A percentile compares a stretch with the other conserved stretches of the same genome.
Evolutionary conservation across 1,139 yeast genomes (phyloP).

Genomic region (Groenewaldozyma sp.): DNA sequence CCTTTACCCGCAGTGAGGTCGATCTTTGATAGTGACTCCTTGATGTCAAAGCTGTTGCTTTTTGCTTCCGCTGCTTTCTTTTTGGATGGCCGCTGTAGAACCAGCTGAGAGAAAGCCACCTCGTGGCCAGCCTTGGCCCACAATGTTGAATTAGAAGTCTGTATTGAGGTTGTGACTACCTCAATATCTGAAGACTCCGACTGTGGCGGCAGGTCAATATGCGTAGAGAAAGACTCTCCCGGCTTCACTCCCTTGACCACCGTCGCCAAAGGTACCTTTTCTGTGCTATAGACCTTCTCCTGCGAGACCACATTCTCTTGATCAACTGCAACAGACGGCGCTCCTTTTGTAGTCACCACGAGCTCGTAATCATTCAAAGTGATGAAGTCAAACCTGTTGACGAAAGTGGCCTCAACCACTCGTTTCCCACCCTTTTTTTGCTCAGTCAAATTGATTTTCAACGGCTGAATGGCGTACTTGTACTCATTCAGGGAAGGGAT

Average conservation of each 20-base stretch:
- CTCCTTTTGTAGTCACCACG: conserved; percentile 1
- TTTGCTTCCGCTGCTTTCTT: neutral
- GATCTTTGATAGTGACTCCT: neutral
- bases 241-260: conserved; percentile 4
- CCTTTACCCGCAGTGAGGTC: neutral
- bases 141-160: conserved; percentile 10
- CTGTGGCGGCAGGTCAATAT: conserved; percentile 5
- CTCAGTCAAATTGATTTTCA: conserved; percentile 13
- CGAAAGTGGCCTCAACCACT: conserved; percentile 5
- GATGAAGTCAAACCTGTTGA: conserved; percentile 9
- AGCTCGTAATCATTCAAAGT: conserved; percentile 10
- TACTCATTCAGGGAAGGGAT: conserved; percentile 30
- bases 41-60: neutral
- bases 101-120: conserved; percentile 26
- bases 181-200: conserved; percentile 1
- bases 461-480: conserved; percentile 30
- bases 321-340: conserved; percentile 2
- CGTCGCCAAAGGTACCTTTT: neutral
- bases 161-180: conserved; percentile 13
- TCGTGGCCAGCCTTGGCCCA: conserved; percentile 24
- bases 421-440: conserved; percentile 1
- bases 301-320: neutral
- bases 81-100: conserved; percentile 4
- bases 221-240: neutral
- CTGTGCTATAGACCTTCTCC: neutral